Conservation (phyloP, 1,139 yeast species). For the Petasospora fabianii region DNA sequence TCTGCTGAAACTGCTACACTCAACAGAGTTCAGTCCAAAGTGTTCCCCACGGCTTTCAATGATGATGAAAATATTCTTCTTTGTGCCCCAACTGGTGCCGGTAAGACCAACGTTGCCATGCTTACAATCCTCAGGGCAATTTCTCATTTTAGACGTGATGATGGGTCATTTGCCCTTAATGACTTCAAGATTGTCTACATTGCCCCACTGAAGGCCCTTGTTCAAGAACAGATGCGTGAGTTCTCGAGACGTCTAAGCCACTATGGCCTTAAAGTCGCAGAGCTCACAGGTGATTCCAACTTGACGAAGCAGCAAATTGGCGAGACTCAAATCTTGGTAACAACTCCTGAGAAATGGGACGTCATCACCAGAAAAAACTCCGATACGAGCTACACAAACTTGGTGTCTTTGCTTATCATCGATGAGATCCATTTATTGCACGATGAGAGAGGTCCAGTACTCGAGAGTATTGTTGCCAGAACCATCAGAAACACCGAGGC, state of each 20-base stretch:
- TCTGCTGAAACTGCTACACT: constrained; percentile 59
- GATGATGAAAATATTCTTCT: constrained; percentile 69
- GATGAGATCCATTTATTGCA: constrained; percentile 94
- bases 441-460: constrained; percentile 93
- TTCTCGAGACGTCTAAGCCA: constrained; percentile 66
- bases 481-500: constrained; percentile 49
- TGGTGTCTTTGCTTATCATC: constrained; percentile 72
- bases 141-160: constrained; percentile 45
- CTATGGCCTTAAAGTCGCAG: constrained; percentile 73
- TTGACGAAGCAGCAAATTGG: constrained; percentile 73
- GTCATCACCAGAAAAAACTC: constrained; percentile 80
- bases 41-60: constrained; percentile 71
- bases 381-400: constrained; percentile 56
- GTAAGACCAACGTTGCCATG: constrained; percentile 95
- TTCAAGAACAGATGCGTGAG: constrained; percentile 91
- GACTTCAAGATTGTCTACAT: constrained; percentile 81
- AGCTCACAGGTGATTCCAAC: constrained; percentile 87
- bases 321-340: constrained; percentile 79
- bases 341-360: constrained; percentile 98
- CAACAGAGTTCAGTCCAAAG: constrained; percentile 81
- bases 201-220: constrained; percentile 93
- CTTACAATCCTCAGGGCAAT: constrained; percentile 65
- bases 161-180: constrained; percentile 48
- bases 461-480: constrained; percentile 84
- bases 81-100: constrained; percentile 99